Evolutionary conservation across 139 green algal genomes (phyloP), one percentile per base, ranked within the genome.

Genomic region (Deuterostichococcus epilithicus): DNA sequence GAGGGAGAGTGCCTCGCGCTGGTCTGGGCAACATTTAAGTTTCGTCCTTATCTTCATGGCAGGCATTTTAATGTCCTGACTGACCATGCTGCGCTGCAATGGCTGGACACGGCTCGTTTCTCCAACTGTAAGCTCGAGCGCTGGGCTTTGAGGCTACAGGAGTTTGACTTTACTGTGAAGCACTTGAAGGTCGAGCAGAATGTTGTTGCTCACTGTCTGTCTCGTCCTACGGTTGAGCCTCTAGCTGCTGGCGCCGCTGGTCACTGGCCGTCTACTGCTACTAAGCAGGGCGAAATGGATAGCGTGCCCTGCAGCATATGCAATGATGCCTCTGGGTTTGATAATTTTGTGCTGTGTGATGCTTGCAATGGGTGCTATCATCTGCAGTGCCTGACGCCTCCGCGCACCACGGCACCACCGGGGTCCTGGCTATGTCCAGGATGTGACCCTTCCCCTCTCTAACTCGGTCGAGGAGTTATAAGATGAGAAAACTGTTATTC

Each of bases 1-100:
- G 77, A 83, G n/a, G 82, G 82, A 0, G 82, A 86, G 59, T 63
- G 74, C 42, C 20, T 76, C 26, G 71, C 71, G 35, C 36, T 76
- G 34, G 39, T 76, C 45, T 63, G 45, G 38, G 42, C 45, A 5
- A 37, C 60, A 35, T 34, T 76, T 42, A 70, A 78, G 0, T 82
- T 81, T 15, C 66, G 70, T 5, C 38, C 59, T 3, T 81, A 82
- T 36, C 30, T 86, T 26, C 70, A 83, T 60, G 75, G 82, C 15
- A 28, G 23, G 3, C 30, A 47, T 1, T 81, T 86, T 38, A 72
- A 32, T 0, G 30, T 83, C 5, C 36, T 80, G 2, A 86, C 82
- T 1, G 82, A 86, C 34, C 72, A 78, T 28, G 15, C 42, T 18
- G 77, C 78, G 0, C 38, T 86, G 34, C 36, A 76, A 10, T 70